phyloP scores from a whole-genome alignment of 2,329 filamentous ascomycete genomes.

The Epichloe baconii region DNA sequence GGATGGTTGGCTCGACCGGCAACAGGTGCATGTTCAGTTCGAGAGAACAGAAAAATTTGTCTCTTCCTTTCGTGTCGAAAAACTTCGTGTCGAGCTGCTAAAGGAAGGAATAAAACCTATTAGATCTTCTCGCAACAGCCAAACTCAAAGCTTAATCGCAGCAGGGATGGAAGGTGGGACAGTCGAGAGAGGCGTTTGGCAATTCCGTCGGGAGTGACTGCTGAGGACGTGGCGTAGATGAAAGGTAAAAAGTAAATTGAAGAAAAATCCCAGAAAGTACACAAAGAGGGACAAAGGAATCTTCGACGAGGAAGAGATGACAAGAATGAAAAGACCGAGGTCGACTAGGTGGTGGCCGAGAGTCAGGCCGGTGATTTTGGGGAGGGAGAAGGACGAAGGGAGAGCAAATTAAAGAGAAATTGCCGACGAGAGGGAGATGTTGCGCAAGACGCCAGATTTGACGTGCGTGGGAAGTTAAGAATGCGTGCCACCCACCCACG shows the following conservation, averaged over 20 bases:
- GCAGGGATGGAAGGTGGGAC: background rate
- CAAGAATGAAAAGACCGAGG: background rate
- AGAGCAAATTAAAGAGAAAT: background rate
- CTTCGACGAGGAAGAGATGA: background rate
- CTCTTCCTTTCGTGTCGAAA: background rate
- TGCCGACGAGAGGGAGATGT: background rate
- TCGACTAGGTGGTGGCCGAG: background rate
- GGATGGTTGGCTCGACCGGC: background rate
- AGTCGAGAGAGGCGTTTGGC: background rate
- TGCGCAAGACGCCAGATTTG: background rate
- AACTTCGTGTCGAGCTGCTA: background rate
- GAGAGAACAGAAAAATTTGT: background rate
- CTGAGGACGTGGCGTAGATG: background rate
- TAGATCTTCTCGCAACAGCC: background rate
- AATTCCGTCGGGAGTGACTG: background rate
- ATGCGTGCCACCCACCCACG: background rate
- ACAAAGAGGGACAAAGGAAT: background rate
- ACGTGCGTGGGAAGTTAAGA: background rate
- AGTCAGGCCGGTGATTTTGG: background rate
- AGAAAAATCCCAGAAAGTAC: too few relatives aligned
- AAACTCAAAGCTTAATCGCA: background rate
- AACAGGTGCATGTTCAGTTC: conserved; percentile 6
- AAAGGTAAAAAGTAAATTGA: background rate
- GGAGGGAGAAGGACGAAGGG: background rate
- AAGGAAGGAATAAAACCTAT: background rate